A percentile compares a stretch with the other conserved stretches of the same genome.
phyloP scores from a whole-genome alignment of 2,329 filamentous ascomycete genomes.

The Metarhizium sp. region DNA sequence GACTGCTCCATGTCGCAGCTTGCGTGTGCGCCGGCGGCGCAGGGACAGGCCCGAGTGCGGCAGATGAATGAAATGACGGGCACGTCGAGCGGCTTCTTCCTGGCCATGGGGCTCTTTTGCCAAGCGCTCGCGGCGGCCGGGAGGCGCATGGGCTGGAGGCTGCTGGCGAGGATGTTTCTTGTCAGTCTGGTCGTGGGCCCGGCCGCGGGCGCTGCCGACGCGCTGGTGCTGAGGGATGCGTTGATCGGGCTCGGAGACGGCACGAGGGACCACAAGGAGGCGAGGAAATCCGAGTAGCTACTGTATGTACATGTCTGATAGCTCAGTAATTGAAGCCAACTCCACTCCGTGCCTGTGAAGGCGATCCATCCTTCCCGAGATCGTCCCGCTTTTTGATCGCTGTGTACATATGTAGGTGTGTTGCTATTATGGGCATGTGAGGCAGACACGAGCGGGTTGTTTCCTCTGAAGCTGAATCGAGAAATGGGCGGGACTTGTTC shows the following conservation, averaged over 20 bases:
- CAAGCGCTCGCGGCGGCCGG: background rate
- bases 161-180: conserved; percentile 7
- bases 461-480: too few relatives aligned
- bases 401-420: too few relatives aligned
- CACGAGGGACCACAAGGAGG: background rate
- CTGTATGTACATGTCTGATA: background rate
- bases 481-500: too few relatives aligned
- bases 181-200: conserved; percentile 9
- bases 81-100: conserved; percentile 10
- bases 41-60: conserved; percentile 6
- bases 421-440: too few relatives aligned
- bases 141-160: background rate
- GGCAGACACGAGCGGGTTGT: too few relatives aligned
- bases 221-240: conserved; percentile 3
- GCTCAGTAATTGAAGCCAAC: background rate
- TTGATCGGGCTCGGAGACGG: background rate
- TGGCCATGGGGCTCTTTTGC: conserved; percentile 3
- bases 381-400: too few relatives aligned
- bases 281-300: background rate
- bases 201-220: conserved; percentile 7
- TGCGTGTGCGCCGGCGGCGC: background rate
- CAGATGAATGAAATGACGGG: conserved; percentile 11
- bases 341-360: too few relatives aligned
- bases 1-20: background rate
- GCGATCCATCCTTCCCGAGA: too few relatives aligned